Percentiles rank a stretch among this genome's conserved stretches.
These are phyloP conservation scores for Ceratocystis cacaofunesta DNA, from an alignment of 2,329 filamentous ascomycete genomes.

Conservation along the genomic window DNA sequence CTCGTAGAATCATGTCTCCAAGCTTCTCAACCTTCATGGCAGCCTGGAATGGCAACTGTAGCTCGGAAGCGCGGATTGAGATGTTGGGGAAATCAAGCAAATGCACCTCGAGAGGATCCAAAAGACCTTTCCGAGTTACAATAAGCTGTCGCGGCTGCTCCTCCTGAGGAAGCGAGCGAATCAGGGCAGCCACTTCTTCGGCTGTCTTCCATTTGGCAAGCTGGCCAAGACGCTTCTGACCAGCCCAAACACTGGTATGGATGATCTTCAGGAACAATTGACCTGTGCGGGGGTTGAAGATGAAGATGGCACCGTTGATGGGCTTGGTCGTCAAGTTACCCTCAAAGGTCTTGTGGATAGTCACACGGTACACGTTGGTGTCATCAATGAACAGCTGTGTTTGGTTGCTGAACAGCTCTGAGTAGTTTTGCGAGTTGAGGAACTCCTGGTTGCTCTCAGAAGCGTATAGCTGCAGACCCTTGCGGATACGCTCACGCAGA, in stretches of 20 bases:
- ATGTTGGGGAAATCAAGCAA: slow-evolving; percentile 98
- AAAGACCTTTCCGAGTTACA: slow-evolving; percentile 88
- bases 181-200: slow-evolving; percentile 96
- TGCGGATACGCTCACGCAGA: slow-evolving; percentile 89
- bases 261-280: slow-evolving; percentile 99
- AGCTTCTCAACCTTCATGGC: slow-evolving; percentile 99
- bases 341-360: slow-evolving; percentile 98
- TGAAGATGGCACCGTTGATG: slow-evolving; percentile 99
- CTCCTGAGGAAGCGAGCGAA: slow-evolving; percentile 87
- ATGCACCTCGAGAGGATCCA: slow-evolving; percentile 95
- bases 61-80: slow-evolving; percentile 88
- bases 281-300: slow-evolving; percentile 97
- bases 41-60: slow-evolving; percentile 96
- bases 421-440: slow-evolving; percentile 98
- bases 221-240: slow-evolving; percentile 96
- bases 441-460: slow-evolving; percentile 99
- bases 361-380: slow-evolving; percentile 97
- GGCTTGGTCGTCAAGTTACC: slow-evolving; percentile 98
- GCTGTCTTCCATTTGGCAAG: slow-evolving; percentile 99
- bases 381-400: slow-evolving; percentile 98
- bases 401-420: slow-evolving; percentile 96
- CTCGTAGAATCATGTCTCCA: slow-evolving; percentile 95
- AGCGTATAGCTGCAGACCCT: slow-evolving; percentile 93
- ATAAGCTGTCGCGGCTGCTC: slow-evolving; percentile 98
- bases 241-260: slow-evolving; percentile 97